Evolutionary conservation across 345 rosid genomes (phyloP).

Genomic region (Pistacia integerrima): DNA sequence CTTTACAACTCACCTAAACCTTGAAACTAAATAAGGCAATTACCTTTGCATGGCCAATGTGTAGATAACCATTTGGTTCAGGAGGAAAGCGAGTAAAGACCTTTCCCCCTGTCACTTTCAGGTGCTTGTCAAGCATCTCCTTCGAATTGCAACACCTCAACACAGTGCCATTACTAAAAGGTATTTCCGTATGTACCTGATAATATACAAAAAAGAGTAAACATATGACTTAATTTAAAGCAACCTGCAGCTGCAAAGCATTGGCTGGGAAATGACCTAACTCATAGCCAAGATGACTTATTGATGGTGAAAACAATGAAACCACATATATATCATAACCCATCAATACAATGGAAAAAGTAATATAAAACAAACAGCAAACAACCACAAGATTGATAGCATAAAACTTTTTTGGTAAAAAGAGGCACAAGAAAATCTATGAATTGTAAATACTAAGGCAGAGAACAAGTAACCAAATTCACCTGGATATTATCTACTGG

Average conservation of each 20-base stretch:
- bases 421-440: slow-evolving; percentile 5
- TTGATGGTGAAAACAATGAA: too few relatives aligned
- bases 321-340: neutral
- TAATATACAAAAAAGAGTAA: slow-evolving; percentile 20
- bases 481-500: slow-evolving; percentile 92
- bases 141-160: slow-evolving; percentile 81
- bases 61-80: slow-evolving; percentile 98
- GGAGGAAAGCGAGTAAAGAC: slow-evolving; percentile 91
- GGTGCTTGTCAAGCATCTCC: slow-evolving; percentile 82
- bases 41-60: slow-evolving; percentile 99
- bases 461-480: slow-evolving; percentile 2
- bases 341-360: neutral
- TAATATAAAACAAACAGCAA: neutral
- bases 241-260: neutral
- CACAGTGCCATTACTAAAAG: slow-evolving; percentile 72
- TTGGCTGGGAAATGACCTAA: neutral
- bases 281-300: neutral
- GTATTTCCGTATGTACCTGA: slow-evolving; percentile 88
- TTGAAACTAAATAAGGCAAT: slow-evolving; percentile 3
- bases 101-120: slow-evolving; percentile 73
- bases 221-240: neutral
- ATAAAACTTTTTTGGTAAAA: neutral
- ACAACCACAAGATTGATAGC: neutral
- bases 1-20: neutral
- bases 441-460: neutral